These are phyloP conservation scores for Aspergillus pseudoterreus DNA, from an alignment of 2,329 filamentous ascomycete species.

Conservation along the genomic window DNA sequence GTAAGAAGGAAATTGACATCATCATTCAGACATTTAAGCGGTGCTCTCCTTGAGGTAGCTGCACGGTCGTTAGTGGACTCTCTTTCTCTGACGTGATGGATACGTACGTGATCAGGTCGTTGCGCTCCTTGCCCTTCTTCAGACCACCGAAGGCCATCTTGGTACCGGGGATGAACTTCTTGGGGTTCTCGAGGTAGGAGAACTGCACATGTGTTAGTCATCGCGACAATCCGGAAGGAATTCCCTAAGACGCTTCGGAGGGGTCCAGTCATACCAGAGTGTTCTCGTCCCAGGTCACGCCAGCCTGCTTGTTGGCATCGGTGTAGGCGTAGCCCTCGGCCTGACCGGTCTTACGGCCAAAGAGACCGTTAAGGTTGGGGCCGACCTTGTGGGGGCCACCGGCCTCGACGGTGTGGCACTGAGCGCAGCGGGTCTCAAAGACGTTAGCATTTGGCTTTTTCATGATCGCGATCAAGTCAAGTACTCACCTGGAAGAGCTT, in stretches of 20 bases:
- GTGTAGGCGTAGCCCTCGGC: slow-evolving; percentile 95
- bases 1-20: slow-evolving; percentile 18
- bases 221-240: no score
- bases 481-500: slow-evolving; percentile 82
- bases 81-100: neutral
- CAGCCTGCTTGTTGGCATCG: slow-evolving; percentile 99
- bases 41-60: slow-evolving; percentile 39
- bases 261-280: slow-evolving; percentile 64
- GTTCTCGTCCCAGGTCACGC: slow-evolving; percentile 79
- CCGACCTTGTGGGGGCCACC: slow-evolving; percentile 97
- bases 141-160: slow-evolving; percentile 99
- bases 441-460: slow-evolving; percentile 8
- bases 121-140: slow-evolving; percentile 99
- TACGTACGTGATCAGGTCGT: slow-evolving; percentile 94
- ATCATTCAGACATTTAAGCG: slow-evolving; percentile 25
- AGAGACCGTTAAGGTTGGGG: slow-evolving; percentile 93
- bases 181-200: slow-evolving; percentile 99
- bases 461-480: neutral
- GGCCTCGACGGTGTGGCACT: slow-evolving; percentile 95
- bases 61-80: slow-evolving; percentile 16
- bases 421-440: slow-evolving; percentile 77
- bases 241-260: no score
- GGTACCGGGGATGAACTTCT: slow-evolving; percentile 99
- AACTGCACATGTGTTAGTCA: slow-evolving; percentile 55
- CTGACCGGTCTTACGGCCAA: slow-evolving; percentile 89